Evolutionary conservation across 805 yeast species (phyloP).

Genomic region (Metschnikowia cerradonensis): DNA sequence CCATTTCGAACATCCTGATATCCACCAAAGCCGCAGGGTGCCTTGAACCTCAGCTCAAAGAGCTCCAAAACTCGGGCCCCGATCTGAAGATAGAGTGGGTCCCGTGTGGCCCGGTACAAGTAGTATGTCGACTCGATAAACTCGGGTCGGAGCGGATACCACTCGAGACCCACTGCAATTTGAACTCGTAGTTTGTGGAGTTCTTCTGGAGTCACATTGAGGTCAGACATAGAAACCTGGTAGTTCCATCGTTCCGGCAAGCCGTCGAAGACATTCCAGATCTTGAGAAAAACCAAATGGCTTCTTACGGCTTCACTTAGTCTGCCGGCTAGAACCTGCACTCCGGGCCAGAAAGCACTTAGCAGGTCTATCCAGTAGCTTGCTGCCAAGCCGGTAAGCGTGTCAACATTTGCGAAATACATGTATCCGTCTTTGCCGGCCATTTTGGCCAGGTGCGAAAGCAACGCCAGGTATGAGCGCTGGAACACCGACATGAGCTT

Average conservation of each 20-base stretch:
- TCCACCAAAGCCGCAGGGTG: conserved; percentile 80
- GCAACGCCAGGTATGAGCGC: conserved; percentile 53
- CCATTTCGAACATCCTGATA: conserved; percentile 63
- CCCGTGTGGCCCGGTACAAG: conserved; percentile 77
- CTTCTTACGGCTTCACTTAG: conserved; percentile 57
- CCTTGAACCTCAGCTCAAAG: conserved; percentile 48
- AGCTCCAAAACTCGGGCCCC: conserved; percentile 64
- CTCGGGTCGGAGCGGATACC: conserved; percentile 94
- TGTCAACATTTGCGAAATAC: conserved; percentile 57
- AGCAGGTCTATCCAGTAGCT: conserved; percentile 80
- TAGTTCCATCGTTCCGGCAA: conserved; percentile 83
- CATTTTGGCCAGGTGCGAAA: conserved; percentile 34
- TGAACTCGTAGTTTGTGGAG: background rate
- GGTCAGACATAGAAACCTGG: conserved; percentile 19
- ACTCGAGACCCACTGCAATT: conserved; percentile 56
- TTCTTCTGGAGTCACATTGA: background rate
- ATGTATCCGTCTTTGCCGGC: conserved; percentile 17
- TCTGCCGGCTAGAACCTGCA: conserved; percentile 76
- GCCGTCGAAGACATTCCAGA: conserved; percentile 77
- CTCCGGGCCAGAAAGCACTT: conserved; percentile 85
- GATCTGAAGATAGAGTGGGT: conserved; percentile 74
- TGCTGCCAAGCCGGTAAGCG: conserved; percentile 44
- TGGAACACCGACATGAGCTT: conserved; percentile 53
- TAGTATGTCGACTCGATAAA: conserved; percentile 86
- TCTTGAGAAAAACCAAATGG: conserved; percentile 61